A percentile compares a stretch with the other conserved stretches of the same genome.
Conservation (phyloP, 148 eudicot species). For the Beta vulgaris region DNA sequence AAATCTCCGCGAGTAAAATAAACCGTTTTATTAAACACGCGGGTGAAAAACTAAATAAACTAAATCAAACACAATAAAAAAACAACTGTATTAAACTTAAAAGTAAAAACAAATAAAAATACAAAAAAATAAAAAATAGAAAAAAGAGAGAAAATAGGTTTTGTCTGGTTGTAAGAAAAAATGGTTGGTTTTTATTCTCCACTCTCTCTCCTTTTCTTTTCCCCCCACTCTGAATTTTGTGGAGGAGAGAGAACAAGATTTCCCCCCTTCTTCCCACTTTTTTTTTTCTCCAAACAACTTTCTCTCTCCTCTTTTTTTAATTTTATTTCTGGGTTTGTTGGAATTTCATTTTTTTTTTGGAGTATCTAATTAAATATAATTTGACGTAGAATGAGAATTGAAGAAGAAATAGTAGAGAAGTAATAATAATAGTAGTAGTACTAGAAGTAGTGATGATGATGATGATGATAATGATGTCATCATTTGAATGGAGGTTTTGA, state of each 20-base stretch:
- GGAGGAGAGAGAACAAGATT: conserved; percentile 47
- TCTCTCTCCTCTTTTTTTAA: conserved; percentile 9
- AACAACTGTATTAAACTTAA: too few relatives aligned
- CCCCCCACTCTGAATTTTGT: conserved; percentile 30
- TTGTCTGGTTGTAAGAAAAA: not conserved
- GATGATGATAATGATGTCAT: not conserved
- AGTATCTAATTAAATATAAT: too few relatives aligned
- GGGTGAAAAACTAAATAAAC: conserved; percentile 1
- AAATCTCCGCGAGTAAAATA: conserved; percentile 12
- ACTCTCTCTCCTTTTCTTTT: conserved; percentile 21
- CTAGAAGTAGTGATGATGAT: not conserved
- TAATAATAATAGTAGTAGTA: not conserved
- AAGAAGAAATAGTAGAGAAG: too few relatives aligned
- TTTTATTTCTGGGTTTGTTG: too few relatives aligned
- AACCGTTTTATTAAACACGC: conserved; percentile 11
- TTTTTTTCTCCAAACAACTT: conserved; percentile 12
- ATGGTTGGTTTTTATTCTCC: conserved; percentile 56
- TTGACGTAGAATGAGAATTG: conserved; percentile 10
- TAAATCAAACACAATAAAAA: not conserved
- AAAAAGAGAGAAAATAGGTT: not conserved
- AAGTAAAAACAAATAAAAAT: not conserved
- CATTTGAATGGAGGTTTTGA: conserved; percentile 6
- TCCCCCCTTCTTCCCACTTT: not conserved
- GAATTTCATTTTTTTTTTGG: too few relatives aligned
- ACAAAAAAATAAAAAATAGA: not conserved